Evolutionary conservation across 2,329 filamentous ascomycete species (phyloP).

Genomic region (Peltaster fructicola): DNA sequence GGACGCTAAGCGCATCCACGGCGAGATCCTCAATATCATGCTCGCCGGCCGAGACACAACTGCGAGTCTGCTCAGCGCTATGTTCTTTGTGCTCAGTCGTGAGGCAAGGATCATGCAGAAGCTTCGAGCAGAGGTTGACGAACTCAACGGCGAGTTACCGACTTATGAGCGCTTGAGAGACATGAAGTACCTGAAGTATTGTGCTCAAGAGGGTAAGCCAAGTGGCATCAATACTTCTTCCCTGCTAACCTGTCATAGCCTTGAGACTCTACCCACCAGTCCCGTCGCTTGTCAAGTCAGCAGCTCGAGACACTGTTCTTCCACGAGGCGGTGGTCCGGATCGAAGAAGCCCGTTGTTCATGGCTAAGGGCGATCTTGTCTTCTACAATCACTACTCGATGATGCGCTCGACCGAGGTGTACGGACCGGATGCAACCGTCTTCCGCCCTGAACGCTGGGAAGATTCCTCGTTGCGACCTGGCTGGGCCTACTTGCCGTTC

Average conservation of each 20-base stretch:
- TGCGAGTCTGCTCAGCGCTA: constrained; percentile 26
- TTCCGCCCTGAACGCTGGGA: constrained; percentile 14
- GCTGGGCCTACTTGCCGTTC: constrained; percentile 7
- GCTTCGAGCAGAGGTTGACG: constrained; percentile 9
- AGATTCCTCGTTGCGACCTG: constrained; percentile 2
- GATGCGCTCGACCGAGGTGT: constrained; percentile 13
- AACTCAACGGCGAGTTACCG: constrained; percentile 24
- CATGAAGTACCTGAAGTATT: constrained; percentile 27
- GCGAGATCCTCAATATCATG: constrained; percentile 31
- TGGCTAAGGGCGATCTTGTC: constrained; percentile 14
- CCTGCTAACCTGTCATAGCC: constrained; percentile 2
- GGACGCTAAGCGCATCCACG: constrained; percentile 22
- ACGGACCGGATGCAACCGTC: constrained; percentile 15
- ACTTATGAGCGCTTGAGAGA: constrained; percentile 9
- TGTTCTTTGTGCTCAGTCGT: constrained; percentile 16
- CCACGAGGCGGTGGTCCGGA: constrained; percentile 40
- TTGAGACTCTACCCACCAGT: constrained; percentile 59
- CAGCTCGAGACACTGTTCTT: constrained; percentile 56
- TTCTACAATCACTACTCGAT: constrained; percentile 12
- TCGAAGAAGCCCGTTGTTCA: constrained; percentile 34
- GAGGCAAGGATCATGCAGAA: constrained; percentile 9
- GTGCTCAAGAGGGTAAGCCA: constrained; percentile 38
- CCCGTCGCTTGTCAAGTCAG: constrained; percentile 56
- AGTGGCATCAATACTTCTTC: background rate
- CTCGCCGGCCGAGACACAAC: constrained; percentile 36